Evolutionary conservation across 2,329 filamentous ascomycete genomes (phyloP).

Genomic region (Capronia epimyces): DNA sequence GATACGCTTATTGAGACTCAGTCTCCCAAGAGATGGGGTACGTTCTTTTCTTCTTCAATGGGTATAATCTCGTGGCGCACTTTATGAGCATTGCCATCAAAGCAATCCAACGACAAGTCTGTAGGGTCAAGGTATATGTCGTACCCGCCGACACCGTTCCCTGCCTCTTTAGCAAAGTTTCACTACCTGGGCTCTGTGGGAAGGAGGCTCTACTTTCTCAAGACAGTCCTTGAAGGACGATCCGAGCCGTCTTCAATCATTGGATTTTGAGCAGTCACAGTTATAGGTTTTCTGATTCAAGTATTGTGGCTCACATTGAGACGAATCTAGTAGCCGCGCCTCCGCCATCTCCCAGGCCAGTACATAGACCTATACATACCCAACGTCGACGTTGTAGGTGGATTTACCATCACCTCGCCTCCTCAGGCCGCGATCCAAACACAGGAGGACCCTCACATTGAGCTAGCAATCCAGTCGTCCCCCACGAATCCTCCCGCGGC

Average conservation of each 20-base stretch:
- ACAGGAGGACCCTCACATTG: slow-evolving; percentile 52
- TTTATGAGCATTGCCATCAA: too few relatives aligned
- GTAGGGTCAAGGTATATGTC: not conserved
- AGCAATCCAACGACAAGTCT: too few relatives aligned
- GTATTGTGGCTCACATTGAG: slow-evolving; percentile 11
- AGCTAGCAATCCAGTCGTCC: slow-evolving; percentile 71
- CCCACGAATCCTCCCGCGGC: slow-evolving; percentile 65
- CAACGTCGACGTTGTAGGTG: slow-evolving; percentile 62
- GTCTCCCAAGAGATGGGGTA: slow-evolving; percentile 46
- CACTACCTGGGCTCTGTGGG: too few relatives aligned
- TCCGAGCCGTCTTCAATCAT: too few relatives aligned
- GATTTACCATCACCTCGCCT: slow-evolving; percentile 80
- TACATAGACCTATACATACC: slow-evolving; percentile 83
- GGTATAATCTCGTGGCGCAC: too few relatives aligned
- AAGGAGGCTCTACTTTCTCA: too few relatives aligned
- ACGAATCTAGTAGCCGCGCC: slow-evolving; percentile 29
- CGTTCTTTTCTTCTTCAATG: slow-evolving; percentile 15
- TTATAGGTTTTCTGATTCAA: not conserved
- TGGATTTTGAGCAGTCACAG: not conserved
- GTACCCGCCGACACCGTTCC: not conserved
- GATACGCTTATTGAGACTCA: slow-evolving; percentile 63
- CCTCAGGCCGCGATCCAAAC: slow-evolving; percentile 44
- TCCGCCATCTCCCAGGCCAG: slow-evolving; percentile 72
- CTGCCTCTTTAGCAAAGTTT: not conserved
- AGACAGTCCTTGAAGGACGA: too few relatives aligned